Percentiles rank a stretch among this genome's conserved stretches.
Evolutionary conservation across 176 grass and related monocot species (phyloP).

Genomic region (Chrysopogon serrulatus): DNA sequence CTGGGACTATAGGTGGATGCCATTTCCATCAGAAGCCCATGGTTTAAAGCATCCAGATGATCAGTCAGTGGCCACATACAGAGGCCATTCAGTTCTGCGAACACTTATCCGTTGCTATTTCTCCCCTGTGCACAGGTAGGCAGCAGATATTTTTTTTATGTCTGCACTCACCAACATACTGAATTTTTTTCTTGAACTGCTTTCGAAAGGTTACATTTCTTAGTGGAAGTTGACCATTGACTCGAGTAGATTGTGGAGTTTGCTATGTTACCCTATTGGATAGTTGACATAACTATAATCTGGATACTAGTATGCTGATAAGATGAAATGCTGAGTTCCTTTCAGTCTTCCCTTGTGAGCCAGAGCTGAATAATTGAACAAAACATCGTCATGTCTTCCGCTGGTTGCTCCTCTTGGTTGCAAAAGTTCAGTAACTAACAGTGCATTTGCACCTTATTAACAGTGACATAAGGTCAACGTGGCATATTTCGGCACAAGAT

Average conservation of each 20-base stretch:
- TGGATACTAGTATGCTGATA: neutral
- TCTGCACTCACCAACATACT: neutral
- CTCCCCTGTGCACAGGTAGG: constrained; percentile 81
- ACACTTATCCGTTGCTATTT: constrained; percentile 97
- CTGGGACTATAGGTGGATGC: constrained; percentile 89
- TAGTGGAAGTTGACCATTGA: neutral
- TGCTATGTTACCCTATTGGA: neutral
- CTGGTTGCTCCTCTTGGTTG: neutral
- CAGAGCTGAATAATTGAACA: neutral
- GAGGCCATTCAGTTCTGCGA: constrained; percentile 79
- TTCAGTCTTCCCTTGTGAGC: neutral
- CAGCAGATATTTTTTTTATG: neutral
- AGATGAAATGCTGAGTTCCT: constrained; percentile 2
- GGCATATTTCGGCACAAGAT: neutral
- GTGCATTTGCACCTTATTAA: neutral
- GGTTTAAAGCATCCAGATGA: constrained; percentile 61
- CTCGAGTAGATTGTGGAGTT: neutral
- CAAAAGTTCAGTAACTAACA: neutral
- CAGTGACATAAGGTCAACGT: neutral
- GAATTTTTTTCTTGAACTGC: neutral
- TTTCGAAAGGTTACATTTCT: neutral
- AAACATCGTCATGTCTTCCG: neutral
- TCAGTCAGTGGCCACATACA: constrained; percentile 81
- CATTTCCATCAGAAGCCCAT: constrained; percentile 51
- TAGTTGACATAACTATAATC: neutral